These are phyloP conservation scores for Pinus tabuliformis DNA, from an alignment of 75 land plant species.

Conservation along the genomic window DNA sequence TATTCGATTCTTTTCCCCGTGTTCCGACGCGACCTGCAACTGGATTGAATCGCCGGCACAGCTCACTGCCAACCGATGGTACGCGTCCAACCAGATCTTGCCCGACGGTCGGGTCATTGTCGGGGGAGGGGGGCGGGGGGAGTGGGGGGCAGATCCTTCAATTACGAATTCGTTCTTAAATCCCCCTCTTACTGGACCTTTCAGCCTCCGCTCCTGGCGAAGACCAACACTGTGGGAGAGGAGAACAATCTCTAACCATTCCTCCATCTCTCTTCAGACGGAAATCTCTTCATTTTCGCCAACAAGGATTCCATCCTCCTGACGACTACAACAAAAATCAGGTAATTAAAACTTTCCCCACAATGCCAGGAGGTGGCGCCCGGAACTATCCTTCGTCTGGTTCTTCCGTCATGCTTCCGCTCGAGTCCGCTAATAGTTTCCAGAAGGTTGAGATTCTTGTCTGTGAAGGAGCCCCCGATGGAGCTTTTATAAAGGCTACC, in stretches of 20 bases:
- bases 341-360: conserved; percentile 23
- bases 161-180: conserved; percentile 16
- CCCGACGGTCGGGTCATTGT: no score
- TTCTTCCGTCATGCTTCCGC: conserved; percentile 26
- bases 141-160: no score
- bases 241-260: conserved; percentile 25
- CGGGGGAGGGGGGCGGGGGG: no score
- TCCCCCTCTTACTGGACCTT: neutral
- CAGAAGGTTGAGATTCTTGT: conserved; percentile 39
- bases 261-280: conserved; percentile 20
- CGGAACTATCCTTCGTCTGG: conserved; percentile 42
- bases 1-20: conserved; percentile 33
- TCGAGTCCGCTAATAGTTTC: neutral
- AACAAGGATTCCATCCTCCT: conserved; percentile 44
- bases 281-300: conserved; percentile 45
- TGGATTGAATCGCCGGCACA: no score
- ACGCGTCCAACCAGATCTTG: no score
- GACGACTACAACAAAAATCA: conserved; percentile 24
- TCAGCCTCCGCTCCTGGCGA: conserved; percentile 6
- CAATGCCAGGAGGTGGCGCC: conserved; percentile 23
- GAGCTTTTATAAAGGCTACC: conserved; percentile 15
- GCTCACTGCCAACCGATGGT: neutral
- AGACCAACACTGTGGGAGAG: conserved; percentile 1
- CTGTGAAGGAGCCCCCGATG: conserved; percentile 71
- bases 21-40: conserved; percentile 6